Percentiles rank a stretch among this genome's conserved stretches.
Conservation (phyloP, 169 alveolate species). For the Plasmodium gallinaceum region DNA sequence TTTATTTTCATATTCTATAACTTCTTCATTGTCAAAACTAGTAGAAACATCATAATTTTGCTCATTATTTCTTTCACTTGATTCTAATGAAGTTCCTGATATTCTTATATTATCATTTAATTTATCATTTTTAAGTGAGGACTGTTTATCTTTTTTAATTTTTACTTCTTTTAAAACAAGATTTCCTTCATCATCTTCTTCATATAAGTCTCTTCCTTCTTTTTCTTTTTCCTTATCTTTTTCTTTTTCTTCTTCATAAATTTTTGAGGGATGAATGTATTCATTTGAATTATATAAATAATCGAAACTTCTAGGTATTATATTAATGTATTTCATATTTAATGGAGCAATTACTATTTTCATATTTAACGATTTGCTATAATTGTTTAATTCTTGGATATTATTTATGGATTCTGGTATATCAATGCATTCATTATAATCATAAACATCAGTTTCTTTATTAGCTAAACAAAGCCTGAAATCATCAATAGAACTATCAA, state of each 20-base stretch:
- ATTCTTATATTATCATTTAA: background rate
- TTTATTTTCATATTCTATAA: conserved; percentile 14
- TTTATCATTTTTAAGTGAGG: background rate
- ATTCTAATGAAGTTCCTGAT: background rate
- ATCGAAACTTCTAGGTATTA: conserved; percentile 43
- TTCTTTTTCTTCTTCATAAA: background rate
- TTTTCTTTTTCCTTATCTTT: background rate
- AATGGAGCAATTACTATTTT: conserved; percentile 51
- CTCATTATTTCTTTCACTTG: background rate
- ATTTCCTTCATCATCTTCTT: background rate
- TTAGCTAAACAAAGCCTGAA: conserved; percentile 26
- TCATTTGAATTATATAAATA: conserved; percentile 34
- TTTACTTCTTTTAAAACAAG: background rate
- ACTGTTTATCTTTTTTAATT: background rate
- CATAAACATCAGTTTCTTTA: conserved; percentile 18
- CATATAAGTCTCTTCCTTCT: background rate
- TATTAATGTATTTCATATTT: conserved; percentile 18
- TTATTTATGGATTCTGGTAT: conserved; percentile 37
- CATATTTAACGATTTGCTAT: conserved; percentile 22
- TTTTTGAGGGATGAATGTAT: too few relatives aligned
- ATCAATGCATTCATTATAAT: conserved; percentile 14
- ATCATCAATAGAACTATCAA: conserved; percentile 35
- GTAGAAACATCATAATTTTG: background rate
- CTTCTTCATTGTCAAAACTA: background rate
- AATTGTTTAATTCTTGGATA: conserved; percentile 44